phyloP scores from a whole-genome alignment of 495 filamentous ascomycete genomes.

The Trichoderma reesei region DNA sequence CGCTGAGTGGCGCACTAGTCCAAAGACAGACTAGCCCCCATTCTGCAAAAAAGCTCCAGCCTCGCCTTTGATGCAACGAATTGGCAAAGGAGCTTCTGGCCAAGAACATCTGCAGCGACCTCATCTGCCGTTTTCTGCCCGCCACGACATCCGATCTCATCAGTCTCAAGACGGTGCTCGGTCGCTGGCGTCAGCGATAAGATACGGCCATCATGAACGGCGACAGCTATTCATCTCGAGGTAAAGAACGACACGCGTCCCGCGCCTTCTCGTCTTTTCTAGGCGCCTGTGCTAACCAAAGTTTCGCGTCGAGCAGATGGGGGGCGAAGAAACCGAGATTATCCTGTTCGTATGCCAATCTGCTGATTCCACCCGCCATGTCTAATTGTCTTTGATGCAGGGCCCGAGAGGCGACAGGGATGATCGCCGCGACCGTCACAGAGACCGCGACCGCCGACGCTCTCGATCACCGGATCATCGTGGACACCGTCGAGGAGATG shows the following conservation, averaged over 20 bases:
- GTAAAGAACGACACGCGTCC: slow-evolving; percentile 30
- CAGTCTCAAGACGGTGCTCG: neutral
- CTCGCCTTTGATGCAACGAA: slow-evolving; percentile 17
- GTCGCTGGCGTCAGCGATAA: neutral
- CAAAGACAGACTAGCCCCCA: slow-evolving; percentile 13
- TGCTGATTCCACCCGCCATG: neutral
- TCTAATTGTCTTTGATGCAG: neutral
- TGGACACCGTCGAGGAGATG: slow-evolving; percentile 45
- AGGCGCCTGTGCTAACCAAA: slow-evolving; percentile 11
- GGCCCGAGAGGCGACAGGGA: slow-evolving; percentile 36
- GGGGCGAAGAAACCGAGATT: slow-evolving; percentile 47
- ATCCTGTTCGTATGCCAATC: slow-evolving; percentile 10
- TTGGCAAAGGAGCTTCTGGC: slow-evolving; percentile 6
- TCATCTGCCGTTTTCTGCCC: neutral
- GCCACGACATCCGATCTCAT: neutral
- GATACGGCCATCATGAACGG: slow-evolving; percentile 61
- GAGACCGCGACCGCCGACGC: slow-evolving; percentile 54
- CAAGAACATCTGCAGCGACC: neutral
- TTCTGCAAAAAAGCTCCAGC: slow-evolving; percentile 28
- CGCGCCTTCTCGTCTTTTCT: neutral
- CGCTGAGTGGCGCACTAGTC: slow-evolving; percentile 14
- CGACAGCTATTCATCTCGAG: slow-evolving; percentile 74
- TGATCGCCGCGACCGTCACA: slow-evolving; percentile 43
- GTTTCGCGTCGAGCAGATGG: slow-evolving; percentile 36
- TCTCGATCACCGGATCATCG: slow-evolving; percentile 65